Conservation (phyloP, 2,329 filamentous ascomycete species). For the Pseudogymnoascus sp. region DNA sequence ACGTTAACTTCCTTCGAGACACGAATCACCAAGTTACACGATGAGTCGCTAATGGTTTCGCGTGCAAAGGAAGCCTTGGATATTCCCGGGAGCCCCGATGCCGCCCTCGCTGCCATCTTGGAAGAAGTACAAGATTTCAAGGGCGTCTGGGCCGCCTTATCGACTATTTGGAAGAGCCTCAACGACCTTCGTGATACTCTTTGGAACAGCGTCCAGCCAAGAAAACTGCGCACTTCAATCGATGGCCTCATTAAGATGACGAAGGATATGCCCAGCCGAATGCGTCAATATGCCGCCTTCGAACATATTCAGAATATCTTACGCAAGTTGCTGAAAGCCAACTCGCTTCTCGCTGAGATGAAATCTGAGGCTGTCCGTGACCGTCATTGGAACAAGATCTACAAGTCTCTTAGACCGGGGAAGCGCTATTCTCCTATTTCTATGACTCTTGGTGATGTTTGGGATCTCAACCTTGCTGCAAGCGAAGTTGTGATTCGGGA, state of each 20-base stretch:
- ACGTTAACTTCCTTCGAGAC: conserved; percentile 77
- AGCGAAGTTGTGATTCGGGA: conserved; percentile 85
- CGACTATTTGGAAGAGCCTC: conserved; percentile 92
- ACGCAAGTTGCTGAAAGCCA: conserved; percentile 83
- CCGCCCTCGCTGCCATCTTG: conserved; percentile 74
- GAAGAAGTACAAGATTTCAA: conserved; percentile 99
- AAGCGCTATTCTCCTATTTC: conserved; percentile 91
- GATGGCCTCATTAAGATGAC: conserved; percentile 95
- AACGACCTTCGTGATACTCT: conserved; percentile 87
- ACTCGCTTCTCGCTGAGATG: conserved; percentile 77
- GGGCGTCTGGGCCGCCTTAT: conserved; percentile 93
- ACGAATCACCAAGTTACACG: conserved; percentile 76
- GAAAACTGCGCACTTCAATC: conserved; percentile 83
- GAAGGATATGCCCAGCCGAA: conserved; percentile 97
- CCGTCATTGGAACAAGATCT: conserved; percentile 95
- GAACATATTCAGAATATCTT: conserved; percentile 94
- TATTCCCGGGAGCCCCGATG: conserved; percentile 72
- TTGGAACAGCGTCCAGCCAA: conserved; percentile 92
- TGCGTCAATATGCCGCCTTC: conserved; percentile 99
- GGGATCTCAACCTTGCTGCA: conserved; percentile 87
- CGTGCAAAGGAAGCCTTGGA: conserved; percentile 97
- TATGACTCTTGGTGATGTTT: conserved; percentile 96
- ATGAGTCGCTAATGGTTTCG: conserved; percentile 86
- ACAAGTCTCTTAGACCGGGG: conserved; percentile 86
- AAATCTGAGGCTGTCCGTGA: conserved; percentile 96